Evolutionary conservation across 805 yeast species (phyloP), one percentile per base, ranked within the genome.

Genomic region (Isabelozyma rhagii): DNA sequence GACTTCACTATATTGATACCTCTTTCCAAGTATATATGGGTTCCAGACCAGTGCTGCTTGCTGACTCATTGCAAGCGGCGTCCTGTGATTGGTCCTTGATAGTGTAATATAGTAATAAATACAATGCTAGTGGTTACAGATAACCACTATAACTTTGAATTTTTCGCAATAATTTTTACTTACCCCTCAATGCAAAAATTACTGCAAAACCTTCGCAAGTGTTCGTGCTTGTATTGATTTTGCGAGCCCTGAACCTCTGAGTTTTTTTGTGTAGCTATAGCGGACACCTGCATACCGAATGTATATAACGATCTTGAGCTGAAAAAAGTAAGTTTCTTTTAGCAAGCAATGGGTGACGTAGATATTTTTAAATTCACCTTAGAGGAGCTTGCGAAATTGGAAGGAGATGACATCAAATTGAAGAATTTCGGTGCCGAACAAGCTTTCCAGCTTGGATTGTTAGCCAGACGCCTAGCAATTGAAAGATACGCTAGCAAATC

Each of bases 401-500:
- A 67, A 51, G 50, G 52, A 13, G 54, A 53, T 6, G 50, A 46
- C 14, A 54, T 61, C 10, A 40, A 25, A 5, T 62, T 72, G 43
- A 56, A 60, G 8, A 44, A 50, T 28, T 70, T 72, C 55, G 55
- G 69, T 48, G 55, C 64, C 42, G 72, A 67, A 14, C 59, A 63
- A 28, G 82, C 81, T 1, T 80, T 79, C 74, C 60, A 70, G 42
- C 56, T 81, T 13, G 85, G 85, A 7, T 42, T 47, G 3, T 59
- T 66, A 28, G 76, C 79, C 7, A 62, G 80, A 45, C 60, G 67
- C 3, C 44, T 63, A 9, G 76, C 79, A 1, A 47, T 59, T 25
- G 47, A 55, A 38, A 62, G 62, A 1, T 57, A 47, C 46, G 57
- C 64, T 6, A 40, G 49, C n/a, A 67, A 64, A 44, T 59, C 78